These are phyloP conservation scores for Pleoardoris graminearum DNA, from an alignment of 2,329 filamentous ascomycete genomes.

Conservation along the genomic window DNA sequence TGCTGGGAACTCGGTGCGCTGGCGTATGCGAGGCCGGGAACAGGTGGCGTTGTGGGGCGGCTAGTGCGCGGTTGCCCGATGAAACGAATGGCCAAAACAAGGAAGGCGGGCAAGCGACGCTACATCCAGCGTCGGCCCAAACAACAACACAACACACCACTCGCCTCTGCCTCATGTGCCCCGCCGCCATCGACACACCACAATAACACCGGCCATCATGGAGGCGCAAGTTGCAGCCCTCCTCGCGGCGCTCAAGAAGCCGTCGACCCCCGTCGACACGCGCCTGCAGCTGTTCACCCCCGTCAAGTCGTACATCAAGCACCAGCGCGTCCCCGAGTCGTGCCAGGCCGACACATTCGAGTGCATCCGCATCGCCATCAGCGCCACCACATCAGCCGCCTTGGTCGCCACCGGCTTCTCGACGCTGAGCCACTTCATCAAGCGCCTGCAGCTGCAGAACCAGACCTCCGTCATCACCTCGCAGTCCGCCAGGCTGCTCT, in stretches of 20 bases:
- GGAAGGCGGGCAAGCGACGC: background rate
- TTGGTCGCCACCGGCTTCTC: constrained; percentile 85
- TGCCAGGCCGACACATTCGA: constrained; percentile 78
- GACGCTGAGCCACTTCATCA: constrained; percentile 83
- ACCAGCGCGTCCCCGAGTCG: constrained; percentile 81
- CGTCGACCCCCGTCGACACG: constrained; percentile 68
- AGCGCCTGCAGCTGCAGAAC: constrained; percentile 83
- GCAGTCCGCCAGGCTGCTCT: constrained; percentile 72
- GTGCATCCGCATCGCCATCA: constrained; percentile 73
- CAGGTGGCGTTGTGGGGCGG: too few species aligned
- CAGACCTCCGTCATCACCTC: constrained; percentile 69
- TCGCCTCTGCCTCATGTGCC: constrained; percentile 20
- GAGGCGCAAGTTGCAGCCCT: constrained; percentile 60
- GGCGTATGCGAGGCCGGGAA: too few species aligned
- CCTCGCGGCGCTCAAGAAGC: constrained; percentile 59
- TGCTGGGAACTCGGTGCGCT: too few species aligned
- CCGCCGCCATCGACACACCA: constrained; percentile 19
- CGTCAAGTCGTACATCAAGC: constrained; percentile 88
- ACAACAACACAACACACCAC: constrained; percentile 19
- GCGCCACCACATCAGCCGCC: constrained; percentile 70
- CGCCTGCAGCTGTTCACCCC: constrained; percentile 72
- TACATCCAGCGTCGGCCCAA: background rate
- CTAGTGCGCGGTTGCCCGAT: constrained; percentile 10
- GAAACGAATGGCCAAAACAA: constrained; percentile 11
- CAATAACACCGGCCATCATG: constrained; percentile 49